Evolutionary conservation across 768 basidiomycete genomes (phyloP), one percentile per base, ranked within the genome.

Genomic region (Cystobasidiopsis lactophilus): DNA sequence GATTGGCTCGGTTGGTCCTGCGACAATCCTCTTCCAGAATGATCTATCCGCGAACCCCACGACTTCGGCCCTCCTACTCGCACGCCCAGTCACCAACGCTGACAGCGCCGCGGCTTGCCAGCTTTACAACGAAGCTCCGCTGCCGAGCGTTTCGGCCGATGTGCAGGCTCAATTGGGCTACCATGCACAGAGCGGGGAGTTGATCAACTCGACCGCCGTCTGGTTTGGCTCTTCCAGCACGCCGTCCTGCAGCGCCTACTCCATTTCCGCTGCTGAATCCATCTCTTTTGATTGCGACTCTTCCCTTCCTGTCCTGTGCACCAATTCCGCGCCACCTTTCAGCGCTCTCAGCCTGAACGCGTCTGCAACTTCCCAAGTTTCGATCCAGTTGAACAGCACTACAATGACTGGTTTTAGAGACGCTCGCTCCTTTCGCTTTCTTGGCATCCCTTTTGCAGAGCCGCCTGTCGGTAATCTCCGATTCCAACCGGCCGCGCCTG

Each of bases 401-500:
- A 45, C 39, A 16, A 30, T 56, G n/a, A 18, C 23, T 13, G 55
- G 51, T 11, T 56, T 46, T 43, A 27, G 55, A 23, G 55, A 56
- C 43, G 50, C 55, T 10, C 29, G 55, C 7, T 52, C 55, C 23
- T 56, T 56, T 13, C 57, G 69, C 60, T 79, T 76, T 72, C 68
- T 78, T 11, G 77, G 77, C 2, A 72, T 80, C 31, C 77, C 73
- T 0, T 80, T 69, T 52, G 78, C 75, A 3, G 64, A 72, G 55
- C 69, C 77, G 1, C 78, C 78, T 0, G 57, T 75, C 1, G 77
- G 77, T 1, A 37, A 60, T 5, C 68, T 78, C 40, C 71, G 77
- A 2, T 77, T 80, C 65, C 74, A 73, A 54, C 71, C 74, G 0
- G 76, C 78, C 2, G 66, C 72, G 0, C 60, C 66, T 4, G 68